phyloP scores from a whole-genome alignment of 257 asterid genomes.

The Parsonsia alboflavescens region DNA sequence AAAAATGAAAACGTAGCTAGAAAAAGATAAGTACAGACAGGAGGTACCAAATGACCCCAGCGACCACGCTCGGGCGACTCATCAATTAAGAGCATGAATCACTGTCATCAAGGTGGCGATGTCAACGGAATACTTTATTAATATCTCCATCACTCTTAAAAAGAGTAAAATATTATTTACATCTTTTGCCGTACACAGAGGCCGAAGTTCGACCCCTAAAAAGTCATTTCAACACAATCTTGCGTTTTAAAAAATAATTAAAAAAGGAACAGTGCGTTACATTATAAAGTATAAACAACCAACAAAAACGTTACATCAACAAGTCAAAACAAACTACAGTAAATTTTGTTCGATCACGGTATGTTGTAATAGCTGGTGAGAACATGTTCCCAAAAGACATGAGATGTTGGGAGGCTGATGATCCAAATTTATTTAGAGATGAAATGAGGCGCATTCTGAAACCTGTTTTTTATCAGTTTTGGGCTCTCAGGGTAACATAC shows the following conservation, averaged over 20 bases:
- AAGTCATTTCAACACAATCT: background rate
- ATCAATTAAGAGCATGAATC: conserved; percentile 4
- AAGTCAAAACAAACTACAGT: background rate
- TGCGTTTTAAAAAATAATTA: background rate
- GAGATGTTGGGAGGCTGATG: background rate
- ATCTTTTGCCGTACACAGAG: conserved; percentile 11
- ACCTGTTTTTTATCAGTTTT: background rate
- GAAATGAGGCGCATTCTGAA: background rate
- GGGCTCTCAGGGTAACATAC: background rate
- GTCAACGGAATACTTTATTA: conserved; percentile 24
- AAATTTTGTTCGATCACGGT: background rate
- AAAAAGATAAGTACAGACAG: background rate
- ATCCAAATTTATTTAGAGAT: background rate
- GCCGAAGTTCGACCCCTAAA: too few relatives aligned
- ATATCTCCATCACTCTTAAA: conserved; percentile 9
- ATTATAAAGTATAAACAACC: too few relatives aligned
- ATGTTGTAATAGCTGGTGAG: background rate
- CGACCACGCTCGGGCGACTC: background rate
- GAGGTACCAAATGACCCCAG: background rate
- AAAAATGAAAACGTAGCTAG: too few relatives aligned
- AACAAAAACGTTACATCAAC: too few relatives aligned
- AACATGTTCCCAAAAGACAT: background rate
- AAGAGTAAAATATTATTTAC: background rate
- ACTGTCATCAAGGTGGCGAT: conserved; percentile 23
- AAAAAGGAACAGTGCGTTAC: background rate